Base-by-base conservation (phyloP, 441 rosid species). In the Biscutella laevigata region DNA sequence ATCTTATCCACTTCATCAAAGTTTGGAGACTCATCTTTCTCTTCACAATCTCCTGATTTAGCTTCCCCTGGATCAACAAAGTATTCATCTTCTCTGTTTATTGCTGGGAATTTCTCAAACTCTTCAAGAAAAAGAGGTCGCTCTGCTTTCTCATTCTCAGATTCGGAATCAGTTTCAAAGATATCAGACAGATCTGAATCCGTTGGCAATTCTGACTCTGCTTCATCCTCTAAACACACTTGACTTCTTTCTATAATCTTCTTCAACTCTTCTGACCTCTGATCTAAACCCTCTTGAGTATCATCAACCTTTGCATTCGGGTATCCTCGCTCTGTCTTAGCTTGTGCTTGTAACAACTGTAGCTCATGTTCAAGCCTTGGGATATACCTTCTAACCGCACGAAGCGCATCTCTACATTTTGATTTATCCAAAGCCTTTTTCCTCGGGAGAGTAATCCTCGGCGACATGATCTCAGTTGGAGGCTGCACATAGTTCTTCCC, bases 401-500 rank as follows among this genome's bases (percentile, higher is more conserved):
- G 79, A 26, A 92, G 84, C 4, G 81, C 88, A 49, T 92, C 99
- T 55, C 91, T 62, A 51, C 77, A 82, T 60, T 82, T 92, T 34
- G 95, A 88, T 59, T 85, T 88, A 57, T 92, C 97, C 78, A 88
- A 62, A 34, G 86, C 97, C 92, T 92, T 92, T 72, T 79, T 88
- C 70, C 95, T 77, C 0, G 90, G 70, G 37, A 88, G 87, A 50
- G 99, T 86, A 72, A 78, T 74, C 75, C 95, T 72, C 0, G 95
- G 95, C 4, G 94, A 84, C 95, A 87, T 84, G 35, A 88, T 92
- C 58, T 92, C 97, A 6, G 95, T 88, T 3, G 99, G 99, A 12
- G 99, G 95, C 41, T 88, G 99, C 7, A 75, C 69, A 70, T 88
- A 88, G 60, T 92, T 92, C 79, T 92, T 86, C 59, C 97, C 97